phyloP scores from a whole-genome alignment of 257 asterid species.

The Ilex aquifolium region DNA sequence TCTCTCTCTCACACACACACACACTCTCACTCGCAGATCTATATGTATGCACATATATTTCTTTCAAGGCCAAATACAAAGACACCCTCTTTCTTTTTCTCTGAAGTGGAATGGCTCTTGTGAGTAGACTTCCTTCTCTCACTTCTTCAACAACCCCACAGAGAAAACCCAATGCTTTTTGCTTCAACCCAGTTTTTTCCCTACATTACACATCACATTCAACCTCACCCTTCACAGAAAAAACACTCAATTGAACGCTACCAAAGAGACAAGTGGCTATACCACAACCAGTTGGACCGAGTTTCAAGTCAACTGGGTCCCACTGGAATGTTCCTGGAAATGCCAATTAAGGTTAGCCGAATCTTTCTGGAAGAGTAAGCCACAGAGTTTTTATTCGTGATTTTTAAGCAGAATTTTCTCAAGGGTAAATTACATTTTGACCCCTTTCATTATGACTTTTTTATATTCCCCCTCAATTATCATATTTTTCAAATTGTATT shows the following conservation, averaged over 20 bases:
- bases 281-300: slow-evolving; percentile 53
- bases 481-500: too few relatives aligned
- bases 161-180: slow-evolving; percentile 19
- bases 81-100: slow-evolving; percentile 10
- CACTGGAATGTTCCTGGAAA: too few relatives aligned
- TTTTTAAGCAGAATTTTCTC: too few relatives aligned
- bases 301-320: too few relatives aligned
- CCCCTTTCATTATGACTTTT: too few relatives aligned
- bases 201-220: slow-evolving; percentile 39
- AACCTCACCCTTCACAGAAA: slow-evolving; percentile 85
- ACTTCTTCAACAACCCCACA: slow-evolving; percentile 32
- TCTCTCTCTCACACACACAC: slow-evolving; percentile 2
- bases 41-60: not conserved
- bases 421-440: too few relatives aligned
- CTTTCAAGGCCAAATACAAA: not conserved
- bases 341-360: too few relatives aligned
- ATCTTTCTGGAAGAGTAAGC: too few relatives aligned
- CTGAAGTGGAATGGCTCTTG: slow-evolving; percentile 47
- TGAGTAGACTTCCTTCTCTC: slow-evolving; percentile 41
- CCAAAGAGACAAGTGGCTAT: slow-evolving; percentile 75
- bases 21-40: too few relatives aligned
- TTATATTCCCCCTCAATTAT: too few relatives aligned
- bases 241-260: slow-evolving; percentile 73
- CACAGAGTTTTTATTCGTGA: too few relatives aligned
- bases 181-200: slow-evolving; percentile 17